A percentile compares a stretch with the other conserved stretches of the same genome.
phyloP scores from a whole-genome alignment of 441 rosid genomes.

The Erodium trifolium region DNA sequence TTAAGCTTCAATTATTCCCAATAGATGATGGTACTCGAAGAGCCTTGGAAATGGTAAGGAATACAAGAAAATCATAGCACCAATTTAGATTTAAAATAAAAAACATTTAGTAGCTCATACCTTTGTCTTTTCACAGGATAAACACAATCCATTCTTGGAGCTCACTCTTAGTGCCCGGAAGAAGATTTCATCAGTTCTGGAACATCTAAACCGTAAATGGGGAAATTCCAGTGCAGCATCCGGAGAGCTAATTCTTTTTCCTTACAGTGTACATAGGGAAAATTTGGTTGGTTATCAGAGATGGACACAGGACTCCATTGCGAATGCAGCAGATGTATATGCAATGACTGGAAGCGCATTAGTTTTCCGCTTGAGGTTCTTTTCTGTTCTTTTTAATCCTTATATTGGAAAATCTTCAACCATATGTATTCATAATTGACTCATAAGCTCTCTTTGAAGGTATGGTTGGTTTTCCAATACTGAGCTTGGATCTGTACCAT shows the following conservation, averaged over 20 bases:
- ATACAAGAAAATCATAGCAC: constrained; percentile 15
- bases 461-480: constrained; percentile 79
- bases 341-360: constrained; percentile 60
- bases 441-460: constrained; percentile 40
- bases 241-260: constrained; percentile 78
- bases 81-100: constrained; percentile 8
- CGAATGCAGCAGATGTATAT: constrained; percentile 59
- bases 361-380: constrained; percentile 82
- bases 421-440: constrained; percentile 9
- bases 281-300: constrained; percentile 44
- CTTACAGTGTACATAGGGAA: constrained; percentile 59
- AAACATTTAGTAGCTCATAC: constrained; percentile 11
- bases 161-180: constrained; percentile 88
- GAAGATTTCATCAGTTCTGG: constrained; percentile 89
- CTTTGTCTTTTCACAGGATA: constrained; percentile 53
- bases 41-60: constrained; percentile 84
- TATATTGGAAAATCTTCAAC: constrained; percentile 14
- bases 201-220: constrained; percentile 95
- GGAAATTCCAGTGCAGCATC: constrained; percentile 71
- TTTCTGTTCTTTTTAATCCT: constrained; percentile 19
- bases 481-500: constrained; percentile 31
- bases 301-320: constrained; percentile 71
- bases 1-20: constrained; percentile 93
- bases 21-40: constrained; percentile 78
- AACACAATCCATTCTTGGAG: constrained; percentile 88